A percentile compares a stretch with the other conserved stretches of the same genome.
phyloP scores from a whole-genome alignment of 179 eudicot species.

The Heliamphora pulchella region DNA sequence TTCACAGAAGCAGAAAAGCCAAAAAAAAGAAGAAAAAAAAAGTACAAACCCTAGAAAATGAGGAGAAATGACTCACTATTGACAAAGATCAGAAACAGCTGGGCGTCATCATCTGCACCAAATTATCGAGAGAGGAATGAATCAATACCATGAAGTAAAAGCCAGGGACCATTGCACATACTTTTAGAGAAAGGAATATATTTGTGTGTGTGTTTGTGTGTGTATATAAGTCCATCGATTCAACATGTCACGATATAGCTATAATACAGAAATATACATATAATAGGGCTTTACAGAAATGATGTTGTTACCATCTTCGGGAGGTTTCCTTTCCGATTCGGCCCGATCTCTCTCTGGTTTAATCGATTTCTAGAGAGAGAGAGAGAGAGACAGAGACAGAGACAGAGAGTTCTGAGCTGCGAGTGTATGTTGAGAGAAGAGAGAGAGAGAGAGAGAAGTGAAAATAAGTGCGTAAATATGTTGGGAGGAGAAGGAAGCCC shows the following conservation, averaged over 20 bases:
- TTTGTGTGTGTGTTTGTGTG: neutral
- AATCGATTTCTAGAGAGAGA: slow-evolving; percentile 8
- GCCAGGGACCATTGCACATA: slow-evolving; percentile 8
- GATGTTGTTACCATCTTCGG: neutral
- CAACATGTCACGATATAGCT: neutral
- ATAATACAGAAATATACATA: neutral
- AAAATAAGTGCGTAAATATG: neutral
- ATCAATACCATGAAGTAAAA: slow-evolving; percentile 7
- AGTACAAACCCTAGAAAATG: no score
- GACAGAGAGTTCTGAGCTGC: neutral
- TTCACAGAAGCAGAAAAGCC: no score
- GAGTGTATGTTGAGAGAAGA: neutral
- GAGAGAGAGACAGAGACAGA: neutral
- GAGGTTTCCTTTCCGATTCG: slow-evolving; percentile 4
- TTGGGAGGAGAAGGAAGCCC: neutral
- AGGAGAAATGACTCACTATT: neutral
- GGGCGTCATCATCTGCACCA: neutral
- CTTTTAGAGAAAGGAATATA: no score
- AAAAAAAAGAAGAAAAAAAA: no score
- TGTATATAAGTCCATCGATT: neutral
- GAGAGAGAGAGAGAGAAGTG: slow-evolving; percentile 5
- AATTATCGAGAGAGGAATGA: slow-evolving; percentile 11
- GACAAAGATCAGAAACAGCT: neutral
- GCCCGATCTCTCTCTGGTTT: neutral
- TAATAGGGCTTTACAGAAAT: slow-evolving; percentile 3